Conservation (phyloP, 2,329 filamentous ascomycete species). For the Botrytis tulipae region DNA sequence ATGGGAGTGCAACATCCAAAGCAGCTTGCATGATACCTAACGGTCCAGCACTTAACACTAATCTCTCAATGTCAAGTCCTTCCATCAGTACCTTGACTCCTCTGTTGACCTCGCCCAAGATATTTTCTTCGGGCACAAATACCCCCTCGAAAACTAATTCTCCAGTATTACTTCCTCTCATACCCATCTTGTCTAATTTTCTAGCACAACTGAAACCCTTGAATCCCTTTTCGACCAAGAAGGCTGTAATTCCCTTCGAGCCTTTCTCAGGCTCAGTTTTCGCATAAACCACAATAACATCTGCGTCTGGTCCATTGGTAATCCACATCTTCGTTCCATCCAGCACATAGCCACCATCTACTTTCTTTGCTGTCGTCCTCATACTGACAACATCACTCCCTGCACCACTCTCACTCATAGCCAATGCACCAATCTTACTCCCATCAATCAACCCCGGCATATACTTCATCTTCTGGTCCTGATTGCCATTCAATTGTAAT, state of each 20-base stretch:
- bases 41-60: constrained; percentile 88
- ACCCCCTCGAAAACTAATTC: constrained; percentile 89
- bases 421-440: constrained; percentile 78
- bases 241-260: constrained; percentile 91
- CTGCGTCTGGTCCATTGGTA: constrained; percentile 94
- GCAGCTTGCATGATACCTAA: constrained; percentile 92
- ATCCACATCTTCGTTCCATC: constrained; percentile 93
- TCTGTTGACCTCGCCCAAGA: constrained; percentile 75
- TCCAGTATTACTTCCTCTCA: constrained; percentile 95
- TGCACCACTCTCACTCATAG: constrained; percentile 91
- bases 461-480: constrained; percentile 75
- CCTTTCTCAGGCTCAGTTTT: constrained; percentile 81
- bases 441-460: constrained; percentile 80
- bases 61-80: constrained; percentile 86
- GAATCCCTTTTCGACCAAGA: constrained; percentile 71
- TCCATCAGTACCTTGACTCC: constrained; percentile 95
- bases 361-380: constrained; percentile 78
- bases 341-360: constrained; percentile 81
- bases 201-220: constrained; percentile 81
- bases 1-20: constrained; percentile 83
- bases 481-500: constrained; percentile 80
- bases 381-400: constrained; percentile 95
- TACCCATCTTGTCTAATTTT: constrained; percentile 97
- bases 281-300: constrained; percentile 91
- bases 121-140: constrained; percentile 79